Evolutionary conservation across 441 rosid genomes (phyloP).

Genomic region (Populus hybrid): DNA sequence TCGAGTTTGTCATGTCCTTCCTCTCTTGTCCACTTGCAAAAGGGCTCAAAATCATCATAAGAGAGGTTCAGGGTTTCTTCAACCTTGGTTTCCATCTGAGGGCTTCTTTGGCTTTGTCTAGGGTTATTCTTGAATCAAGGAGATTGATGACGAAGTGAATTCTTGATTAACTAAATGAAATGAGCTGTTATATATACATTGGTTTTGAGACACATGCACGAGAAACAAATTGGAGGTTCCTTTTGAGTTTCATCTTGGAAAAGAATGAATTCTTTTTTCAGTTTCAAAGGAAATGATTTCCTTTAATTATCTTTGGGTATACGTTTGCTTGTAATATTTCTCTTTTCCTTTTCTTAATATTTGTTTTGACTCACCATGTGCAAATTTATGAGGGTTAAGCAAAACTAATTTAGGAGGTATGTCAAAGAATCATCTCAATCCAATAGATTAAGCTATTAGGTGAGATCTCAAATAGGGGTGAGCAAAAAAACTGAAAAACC

Average conservation of each 20-base stretch:
- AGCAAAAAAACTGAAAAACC: too few relatives aligned
- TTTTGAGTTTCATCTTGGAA: neutral
- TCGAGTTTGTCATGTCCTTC: slow-evolving; percentile 16
- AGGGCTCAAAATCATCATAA: slow-evolving; percentile 43
- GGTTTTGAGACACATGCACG: too few relatives aligned
- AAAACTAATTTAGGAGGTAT: too few relatives aligned
- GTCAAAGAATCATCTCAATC: too few relatives aligned
- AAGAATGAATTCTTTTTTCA: neutral
- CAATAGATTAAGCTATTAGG: too few relatives aligned
- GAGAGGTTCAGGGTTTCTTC: neutral
- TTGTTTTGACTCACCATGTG: neutral
- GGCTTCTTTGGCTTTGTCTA: neutral
- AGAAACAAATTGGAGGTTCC: neutral
- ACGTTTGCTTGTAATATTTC: neutral
- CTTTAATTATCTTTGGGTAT: neutral
- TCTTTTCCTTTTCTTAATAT: neutral
- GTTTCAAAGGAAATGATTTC: neutral
- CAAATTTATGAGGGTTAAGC: too few relatives aligned
- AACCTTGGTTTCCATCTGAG: neutral
- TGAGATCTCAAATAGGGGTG: too few relatives aligned
- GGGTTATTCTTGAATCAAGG: neutral
- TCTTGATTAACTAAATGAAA: too few relatives aligned
- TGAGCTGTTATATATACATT: too few relatives aligned
- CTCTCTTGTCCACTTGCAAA: slow-evolving; percentile 21
- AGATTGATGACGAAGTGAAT: too few relatives aligned